Base-by-base conservation (phyloP, 2,329 filamentous ascomycete genomes). In the Botrytis paeoniae region DNA sequence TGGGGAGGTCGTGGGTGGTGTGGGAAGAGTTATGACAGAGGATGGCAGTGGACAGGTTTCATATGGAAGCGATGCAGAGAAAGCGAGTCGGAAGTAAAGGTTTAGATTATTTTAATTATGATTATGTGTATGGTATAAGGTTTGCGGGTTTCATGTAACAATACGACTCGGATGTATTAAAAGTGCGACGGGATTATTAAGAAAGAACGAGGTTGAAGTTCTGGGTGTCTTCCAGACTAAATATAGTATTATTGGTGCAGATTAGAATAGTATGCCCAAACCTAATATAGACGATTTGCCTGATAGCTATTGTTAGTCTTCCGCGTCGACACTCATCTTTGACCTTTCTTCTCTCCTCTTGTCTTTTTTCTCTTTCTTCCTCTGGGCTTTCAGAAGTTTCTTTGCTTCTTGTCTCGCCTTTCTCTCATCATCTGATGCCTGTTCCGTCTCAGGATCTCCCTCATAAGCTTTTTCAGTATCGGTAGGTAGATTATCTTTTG, bases 1-100 rank as follows among this genome's bases (percentile, higher is more conserved):
- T 73, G 78, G 78, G 2, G 63, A 77, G 39, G 73, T 76, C 61
- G 66, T 78, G 51, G 76, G 73, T n/a, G 72, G 69, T 4, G 71
- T 78, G n/a, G 76, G 75, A 3, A 75, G 74, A 54, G 72, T 77
- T 18, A 74, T 74, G 39, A 79, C 77, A 5, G 61, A 71, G 22
- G 71, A 70, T 48, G 73, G 73, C 41, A 70, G 72, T 62, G 72
- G 68, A 3, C 51, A 61, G 41, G 37, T 39, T 18, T 71, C 70
- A 25, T 69, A 60, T 43, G 72, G 69, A 18, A 75, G 74, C 66
- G 18, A 32, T 35, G 66, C 29, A 7, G 70, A 73, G 4, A 75
- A 75, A 22, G 48, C 18, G 41, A 72, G 25, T 29, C 57, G 32
- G 39, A 75, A 57, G 57, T 71, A 25, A 71, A 37, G 18, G 25